Base-by-base conservation (phyloP, 2,329 filamentous ascomycete genomes). In the Magnaporthiopsis incrustans region DNA sequence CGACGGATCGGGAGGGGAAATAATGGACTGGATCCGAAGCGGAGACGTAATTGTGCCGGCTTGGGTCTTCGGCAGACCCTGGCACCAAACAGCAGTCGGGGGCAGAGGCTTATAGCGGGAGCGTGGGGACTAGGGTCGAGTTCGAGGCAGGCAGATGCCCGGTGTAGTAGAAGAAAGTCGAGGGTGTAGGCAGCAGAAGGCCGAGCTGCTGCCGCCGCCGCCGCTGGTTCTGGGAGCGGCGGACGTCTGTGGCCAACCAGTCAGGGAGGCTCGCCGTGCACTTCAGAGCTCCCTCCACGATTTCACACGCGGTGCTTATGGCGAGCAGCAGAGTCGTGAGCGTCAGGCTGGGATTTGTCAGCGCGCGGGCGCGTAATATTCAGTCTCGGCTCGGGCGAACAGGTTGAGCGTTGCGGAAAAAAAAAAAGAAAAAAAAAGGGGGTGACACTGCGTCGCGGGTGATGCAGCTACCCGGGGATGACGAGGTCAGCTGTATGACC, bases 21-120 rank as follows among this genome's bases (percentile, higher is more conserved):
- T 75, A 71, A 83, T 82, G 60, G 80, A 81, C 71, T 81, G 75
- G 66, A 82, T 82, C 69, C 79, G 77, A 68, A 81, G 74, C 75
- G 79, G 78, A 67, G 78, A 80, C 69, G 79, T 76, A 78, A 82
- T 82, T 68, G 76, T 81, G 78, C 70, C 78, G 78, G 75, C 68
- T 76, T 70, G 74, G 76, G 77, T 76, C 78, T 72, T 71, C 65
- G 63, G 70, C 63, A 76, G 73, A 77, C 74, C 75, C 74, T 53
- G 10, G 18, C 44, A 53, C 18, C 18, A 53, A 53, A 10, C 18
- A 22, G 10, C 44, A 53, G n/a, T 53, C 44, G 18, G 44, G 22
- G 22, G 2, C 2, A 11, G n/a, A 25, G n/a, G 33, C 6, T 2
- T 35, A 25, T 53, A 5, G 44, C 44, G 18, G n/a, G n/a, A 53